A percentile compares a stretch with the other conserved stretches of the same genome.
These are phyloP conservation scores for Porcisia deanei DNA, from an alignment of 208 protist genomes.

Conservation along the genomic window DNA sequence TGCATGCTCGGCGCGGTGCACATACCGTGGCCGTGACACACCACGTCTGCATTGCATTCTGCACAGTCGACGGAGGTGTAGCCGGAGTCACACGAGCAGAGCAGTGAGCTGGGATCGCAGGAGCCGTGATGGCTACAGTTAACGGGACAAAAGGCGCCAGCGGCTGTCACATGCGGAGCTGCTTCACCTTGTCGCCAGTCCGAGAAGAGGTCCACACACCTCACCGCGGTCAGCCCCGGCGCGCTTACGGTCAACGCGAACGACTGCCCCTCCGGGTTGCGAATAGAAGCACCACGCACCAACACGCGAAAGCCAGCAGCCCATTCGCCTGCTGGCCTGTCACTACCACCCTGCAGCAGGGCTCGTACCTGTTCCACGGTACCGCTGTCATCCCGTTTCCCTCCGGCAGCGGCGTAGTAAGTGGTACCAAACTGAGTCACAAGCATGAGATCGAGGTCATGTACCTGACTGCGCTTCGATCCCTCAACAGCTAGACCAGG, in stretches of 20 bases:
- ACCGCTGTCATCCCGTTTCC: constrained; percentile 40
- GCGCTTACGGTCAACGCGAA: constrained; percentile 70
- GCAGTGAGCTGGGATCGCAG: constrained; percentile 41
- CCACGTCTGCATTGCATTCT: constrained; percentile 51
- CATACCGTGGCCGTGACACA: constrained; percentile 70
- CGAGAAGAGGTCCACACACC: constrained; percentile 20
- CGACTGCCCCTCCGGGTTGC: constrained; percentile 33
- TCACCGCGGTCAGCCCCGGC: constrained; percentile 40
- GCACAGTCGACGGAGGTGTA: constrained; percentile 72
- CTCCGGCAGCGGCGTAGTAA: constrained; percentile 40
- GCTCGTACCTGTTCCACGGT: constrained; percentile 67
- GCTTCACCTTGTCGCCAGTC: constrained; percentile 2
- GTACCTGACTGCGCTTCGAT: constrained; percentile 51
- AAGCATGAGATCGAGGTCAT: constrained; percentile 85
- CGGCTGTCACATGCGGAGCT: neutral
- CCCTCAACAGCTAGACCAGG: constrained; percentile 51
- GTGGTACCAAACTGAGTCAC: constrained; percentile 50
- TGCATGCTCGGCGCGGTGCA: constrained; percentile 40
- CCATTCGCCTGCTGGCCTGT: constrained; percentile 5
- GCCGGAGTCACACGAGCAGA: constrained; percentile 46
- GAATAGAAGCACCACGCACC: constrained; percentile 53
- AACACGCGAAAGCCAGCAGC: constrained; percentile 48
- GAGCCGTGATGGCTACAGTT: constrained; percentile 56
- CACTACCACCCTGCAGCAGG: constrained; percentile 15
- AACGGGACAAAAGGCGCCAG: constrained; percentile 33